Base-by-base conservation (phyloP, 495 filamentous ascomycete genomes). In the Polyplosphaeria fusca region DNA sequence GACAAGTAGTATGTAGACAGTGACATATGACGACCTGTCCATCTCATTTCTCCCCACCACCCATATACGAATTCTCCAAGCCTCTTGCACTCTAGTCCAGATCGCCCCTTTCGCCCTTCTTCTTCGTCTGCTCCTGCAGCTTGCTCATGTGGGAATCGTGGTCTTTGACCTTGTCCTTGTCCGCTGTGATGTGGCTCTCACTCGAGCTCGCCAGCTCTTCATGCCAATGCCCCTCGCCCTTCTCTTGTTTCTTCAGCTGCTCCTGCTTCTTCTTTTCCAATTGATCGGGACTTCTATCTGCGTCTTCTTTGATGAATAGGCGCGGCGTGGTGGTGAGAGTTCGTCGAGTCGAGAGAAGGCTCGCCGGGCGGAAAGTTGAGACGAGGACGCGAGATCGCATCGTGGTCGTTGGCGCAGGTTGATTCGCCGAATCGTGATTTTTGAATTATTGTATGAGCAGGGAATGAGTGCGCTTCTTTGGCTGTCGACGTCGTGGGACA, bases 151-250 rank as follows among this genome's bases (percentile, higher is more conserved):
- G 64, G 44, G 61, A 20, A 1, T 53, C 67, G 49, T 68, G 61
- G 40, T 68, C 68, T 4, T 65, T 32, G 1, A 68, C 64, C 24
- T 70, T 35, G 41, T 68, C 46, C 38, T 52, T 40, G 37, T 72
- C 70, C 4, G 70, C 70, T 57, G 54, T 57, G 19, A 72, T 45
- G n/a, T 51, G 16, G 41, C 48, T 58, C 61, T 72, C 70, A 20
- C 55, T 26, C 3, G 18, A 4, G 48, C 68, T 69, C 0, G 63
- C 68, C 4, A 72, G 52, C 40, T 57, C 52, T 47, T 70, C 67
- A 24, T 68, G 51, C 69, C 67, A 70, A n/a, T 70, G 46, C 11
- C 61, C 63, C 30, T 67, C 47, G 46, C 69, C 69, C 30, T 66
- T 52, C 19, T 66, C 43, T 52, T 70, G 69, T 65, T 71, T 70